Conservation (phyloP, 2,329 filamentous ascomycete genomes). For the Grosmannia penicillata region DNA sequence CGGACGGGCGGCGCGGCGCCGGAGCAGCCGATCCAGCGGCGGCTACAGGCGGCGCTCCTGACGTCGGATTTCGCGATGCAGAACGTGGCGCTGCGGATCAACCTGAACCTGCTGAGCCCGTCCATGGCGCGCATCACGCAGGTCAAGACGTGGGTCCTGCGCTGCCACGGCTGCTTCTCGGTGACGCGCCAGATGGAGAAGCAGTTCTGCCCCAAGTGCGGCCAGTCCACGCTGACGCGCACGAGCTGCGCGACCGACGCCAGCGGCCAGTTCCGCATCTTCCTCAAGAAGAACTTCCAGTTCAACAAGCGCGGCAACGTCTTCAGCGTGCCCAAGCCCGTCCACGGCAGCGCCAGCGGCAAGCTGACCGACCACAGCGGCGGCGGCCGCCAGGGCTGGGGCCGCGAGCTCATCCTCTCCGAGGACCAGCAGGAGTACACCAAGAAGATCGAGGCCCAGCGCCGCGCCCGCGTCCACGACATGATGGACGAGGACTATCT, state of each 20-base stretch:
- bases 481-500: slow-evolving; percentile 93
- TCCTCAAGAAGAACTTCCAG: slow-evolving; percentile 89
- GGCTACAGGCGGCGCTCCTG: slow-evolving; percentile 77
- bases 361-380: slow-evolving; percentile 40
- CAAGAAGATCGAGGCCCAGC: slow-evolving; percentile 46
- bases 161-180: slow-evolving; percentile 88
- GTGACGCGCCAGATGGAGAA: slow-evolving; percentile 70
- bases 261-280: slow-evolving; percentile 65
- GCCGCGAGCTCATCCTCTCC: slow-evolving; percentile 64
- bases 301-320: slow-evolving; percentile 89
- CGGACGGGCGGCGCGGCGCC: slow-evolving; percentile 26
- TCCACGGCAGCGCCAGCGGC: slow-evolving; percentile 66
- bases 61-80: slow-evolving; percentile 97
- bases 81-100: slow-evolving; percentile 89
- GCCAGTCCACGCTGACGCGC: slow-evolving; percentile 71
- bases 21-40: slow-evolving; percentile 38
- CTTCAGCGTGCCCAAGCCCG: slow-evolving; percentile 84
- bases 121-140: slow-evolving; percentile 69
- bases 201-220: slow-evolving; percentile 88
- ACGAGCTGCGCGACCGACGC: slow-evolving; percentile 70
- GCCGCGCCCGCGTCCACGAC: slow-evolving; percentile 57
- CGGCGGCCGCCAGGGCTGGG: slow-evolving; percentile 79
- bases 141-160: slow-evolving; percentile 76
- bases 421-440: slow-evolving; percentile 95
- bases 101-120: slow-evolving; percentile 54